Conservation (phyloP, 139 green algal genomes). For the Pedinophyceae sp. region DNA sequence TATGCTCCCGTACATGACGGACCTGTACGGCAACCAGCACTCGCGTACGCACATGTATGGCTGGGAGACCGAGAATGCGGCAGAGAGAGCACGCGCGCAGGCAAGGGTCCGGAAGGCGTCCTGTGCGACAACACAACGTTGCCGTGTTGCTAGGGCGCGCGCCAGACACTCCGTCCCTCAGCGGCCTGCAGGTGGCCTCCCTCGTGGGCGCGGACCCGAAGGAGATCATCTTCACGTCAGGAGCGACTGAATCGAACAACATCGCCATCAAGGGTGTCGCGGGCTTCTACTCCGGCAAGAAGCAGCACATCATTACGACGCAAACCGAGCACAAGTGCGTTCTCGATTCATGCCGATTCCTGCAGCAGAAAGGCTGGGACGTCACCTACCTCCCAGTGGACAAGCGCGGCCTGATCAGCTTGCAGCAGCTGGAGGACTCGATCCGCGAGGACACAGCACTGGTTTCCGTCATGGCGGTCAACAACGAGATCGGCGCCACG, state of each 20-base stretch:
- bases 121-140: no score
- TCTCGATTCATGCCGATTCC: slow-evolving; percentile 72
- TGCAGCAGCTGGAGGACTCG: slow-evolving; percentile 53
- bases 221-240: slow-evolving; percentile 97
- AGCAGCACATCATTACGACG: slow-evolving; percentile 89
- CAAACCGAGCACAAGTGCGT: slow-evolving; percentile 98
- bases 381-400: slow-evolving; percentile 92
- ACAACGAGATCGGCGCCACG: slow-evolving; percentile 95
- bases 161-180: no score
- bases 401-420: slow-evolving; percentile 65
- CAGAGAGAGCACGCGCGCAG: slow-evolving; percentile 70
- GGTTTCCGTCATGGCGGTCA: slow-evolving; percentile 90
- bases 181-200: slow-evolving; percentile 44
- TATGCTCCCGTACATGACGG: slow-evolving; percentile 90
- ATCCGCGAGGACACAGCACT: slow-evolving; percentile 78
- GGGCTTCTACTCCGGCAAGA: slow-evolving; percentile 84
- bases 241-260: slow-evolving; percentile 97
- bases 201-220: slow-evolving; percentile 84
- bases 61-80: slow-evolving; percentile 88
- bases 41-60: slow-evolving; percentile 92
- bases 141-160: no score
- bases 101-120: no score
- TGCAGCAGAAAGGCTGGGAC: slow-evolving; percentile 79
- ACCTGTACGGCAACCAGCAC: slow-evolving; percentile 95
- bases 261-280: slow-evolving; percentile 90